Evolutionary conservation across 176 grass and related monocot genomes (phyloP).

Genomic region (Cymbopogon citratus): DNA sequence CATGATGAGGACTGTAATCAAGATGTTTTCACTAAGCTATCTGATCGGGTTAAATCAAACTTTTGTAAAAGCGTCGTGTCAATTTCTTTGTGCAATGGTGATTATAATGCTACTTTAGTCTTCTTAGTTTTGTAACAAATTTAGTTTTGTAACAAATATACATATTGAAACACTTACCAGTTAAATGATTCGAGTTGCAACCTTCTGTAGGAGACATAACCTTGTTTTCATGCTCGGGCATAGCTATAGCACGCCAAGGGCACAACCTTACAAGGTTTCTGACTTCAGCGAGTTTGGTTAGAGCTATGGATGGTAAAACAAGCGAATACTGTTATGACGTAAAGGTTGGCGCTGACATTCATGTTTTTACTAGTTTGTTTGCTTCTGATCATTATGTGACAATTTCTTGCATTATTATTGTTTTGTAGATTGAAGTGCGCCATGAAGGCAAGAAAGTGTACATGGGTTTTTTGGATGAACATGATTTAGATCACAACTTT

Average conservation of each 20-base stretch:
- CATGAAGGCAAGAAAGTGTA: no score
- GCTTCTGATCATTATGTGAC: no score
- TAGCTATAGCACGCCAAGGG: neutral
- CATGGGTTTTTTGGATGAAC: no score
- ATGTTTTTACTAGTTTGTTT: no score
- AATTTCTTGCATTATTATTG: no score
- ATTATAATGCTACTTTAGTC: neutral
- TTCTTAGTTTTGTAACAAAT: neutral
- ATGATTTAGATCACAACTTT: no score
- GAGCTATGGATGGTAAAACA: neutral
- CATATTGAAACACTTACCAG: neutral
- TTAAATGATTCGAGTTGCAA: neutral
- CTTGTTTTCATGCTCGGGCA: neutral
- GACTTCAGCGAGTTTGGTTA: neutral
- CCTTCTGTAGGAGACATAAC: neutral
- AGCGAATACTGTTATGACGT: no score
- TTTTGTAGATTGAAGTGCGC: no score
- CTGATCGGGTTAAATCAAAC: neutral
- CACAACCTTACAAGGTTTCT: neutral
- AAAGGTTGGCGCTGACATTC: no score
- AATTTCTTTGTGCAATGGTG: neutral
- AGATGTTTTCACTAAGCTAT: neutral
- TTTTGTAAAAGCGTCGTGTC: neutral
- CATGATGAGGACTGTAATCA: no score
- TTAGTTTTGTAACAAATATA: neutral